These are phyloP conservation scores for Penicillium corylophilum DNA, from an alignment of 2,329 filamentous ascomycete species.

Conservation along the genomic window DNA sequence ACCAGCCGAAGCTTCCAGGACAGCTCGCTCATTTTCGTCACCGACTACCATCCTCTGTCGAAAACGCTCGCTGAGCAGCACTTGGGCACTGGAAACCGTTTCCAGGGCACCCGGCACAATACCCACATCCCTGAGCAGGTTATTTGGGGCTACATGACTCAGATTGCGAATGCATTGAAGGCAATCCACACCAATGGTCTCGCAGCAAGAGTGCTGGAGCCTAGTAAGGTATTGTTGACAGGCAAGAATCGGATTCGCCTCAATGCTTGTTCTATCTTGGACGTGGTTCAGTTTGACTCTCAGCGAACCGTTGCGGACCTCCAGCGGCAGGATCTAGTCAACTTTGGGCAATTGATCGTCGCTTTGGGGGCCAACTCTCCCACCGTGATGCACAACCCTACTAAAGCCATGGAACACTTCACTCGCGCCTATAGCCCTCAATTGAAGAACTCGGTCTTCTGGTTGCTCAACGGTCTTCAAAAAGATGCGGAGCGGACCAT, in stretches of 20 bases:
- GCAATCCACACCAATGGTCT: conserved; percentile 78
- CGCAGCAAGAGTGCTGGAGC: conserved; percentile 80
- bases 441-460: conserved; percentile 74
- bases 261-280: conserved; percentile 82
- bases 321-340: conserved; percentile 82
- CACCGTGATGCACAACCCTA: conserved; percentile 61
- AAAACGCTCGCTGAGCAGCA: conserved; percentile 87
- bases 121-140: conserved; percentile 66
- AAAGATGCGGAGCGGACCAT: conserved; percentile 66
- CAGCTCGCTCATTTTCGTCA: conserved; percentile 90
- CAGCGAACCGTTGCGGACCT: conserved; percentile 68
- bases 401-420: conserved; percentile 73
- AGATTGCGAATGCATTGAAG: conserved; percentile 84
- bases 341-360: conserved; percentile 82
- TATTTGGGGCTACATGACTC: conserved; percentile 88
- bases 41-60: conserved; percentile 86
- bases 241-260: conserved; percentile 87
- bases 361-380: conserved; percentile 71
- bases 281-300: conserved; percentile 80
- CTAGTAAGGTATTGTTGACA: conserved; percentile 85
- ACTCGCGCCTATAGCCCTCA: conserved; percentile 73
- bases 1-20: conserved; percentile 91
- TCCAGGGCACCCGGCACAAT: conserved; percentile 47
- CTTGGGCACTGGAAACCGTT: conserved; percentile 40
- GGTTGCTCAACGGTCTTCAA: conserved; percentile 71